phyloP scores from a whole-genome alignment of 225 moss, liverwort and hornwort genomes.

The Anthoceros angustus region DNA sequence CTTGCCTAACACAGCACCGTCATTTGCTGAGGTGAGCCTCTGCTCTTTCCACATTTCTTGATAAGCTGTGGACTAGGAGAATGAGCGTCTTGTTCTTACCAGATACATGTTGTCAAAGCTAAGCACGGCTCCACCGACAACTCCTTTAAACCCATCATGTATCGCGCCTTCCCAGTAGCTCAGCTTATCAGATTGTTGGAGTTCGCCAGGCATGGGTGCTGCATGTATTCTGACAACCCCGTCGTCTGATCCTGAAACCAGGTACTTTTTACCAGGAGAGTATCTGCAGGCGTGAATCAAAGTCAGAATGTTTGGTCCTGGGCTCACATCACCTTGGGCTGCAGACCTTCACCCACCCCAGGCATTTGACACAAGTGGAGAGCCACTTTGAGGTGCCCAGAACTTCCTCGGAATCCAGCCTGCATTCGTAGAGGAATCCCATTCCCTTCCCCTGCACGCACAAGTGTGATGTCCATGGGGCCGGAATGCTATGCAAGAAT shows the following conservation, averaged over 20 bases:
- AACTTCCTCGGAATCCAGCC: conserved; percentile 34
- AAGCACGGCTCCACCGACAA: conserved; percentile 59
- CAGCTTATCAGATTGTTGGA: conserved; percentile 44
- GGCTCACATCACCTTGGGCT: neutral
- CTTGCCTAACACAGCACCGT: conserved; percentile 35
- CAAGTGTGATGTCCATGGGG: neutral
- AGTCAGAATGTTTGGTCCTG: too few relatives aligned
- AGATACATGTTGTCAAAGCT: conserved; percentile 81
- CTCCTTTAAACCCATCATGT: conserved; percentile 89
- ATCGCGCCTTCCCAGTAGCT: conserved; percentile 89
- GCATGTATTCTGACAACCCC: conserved; percentile 80
- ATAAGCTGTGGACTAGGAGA: neutral
- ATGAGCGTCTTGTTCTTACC: conserved; percentile 19
- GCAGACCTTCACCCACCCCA: conserved; percentile 29
- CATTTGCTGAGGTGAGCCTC: neutral
- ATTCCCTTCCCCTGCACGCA: conserved; percentile 45
- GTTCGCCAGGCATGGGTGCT: conserved; percentile 50
- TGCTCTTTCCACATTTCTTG: too few relatives aligned
- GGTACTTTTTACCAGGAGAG: conserved; percentile 47
- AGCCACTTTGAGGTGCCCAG: conserved; percentile 64
- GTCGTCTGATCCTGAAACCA: conserved; percentile 72
- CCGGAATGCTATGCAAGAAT: neutral
- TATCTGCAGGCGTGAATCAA: conserved; percentile 24
- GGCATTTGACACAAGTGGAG: conserved; percentile 35
- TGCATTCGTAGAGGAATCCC: conserved; percentile 84